Percentiles rank a stretch among this genome's conserved stretches.
These are phyloP conservation scores for Citrus unshiu DNA, from an alignment of 345 rosid species.

Conservation along the genomic window DNA sequence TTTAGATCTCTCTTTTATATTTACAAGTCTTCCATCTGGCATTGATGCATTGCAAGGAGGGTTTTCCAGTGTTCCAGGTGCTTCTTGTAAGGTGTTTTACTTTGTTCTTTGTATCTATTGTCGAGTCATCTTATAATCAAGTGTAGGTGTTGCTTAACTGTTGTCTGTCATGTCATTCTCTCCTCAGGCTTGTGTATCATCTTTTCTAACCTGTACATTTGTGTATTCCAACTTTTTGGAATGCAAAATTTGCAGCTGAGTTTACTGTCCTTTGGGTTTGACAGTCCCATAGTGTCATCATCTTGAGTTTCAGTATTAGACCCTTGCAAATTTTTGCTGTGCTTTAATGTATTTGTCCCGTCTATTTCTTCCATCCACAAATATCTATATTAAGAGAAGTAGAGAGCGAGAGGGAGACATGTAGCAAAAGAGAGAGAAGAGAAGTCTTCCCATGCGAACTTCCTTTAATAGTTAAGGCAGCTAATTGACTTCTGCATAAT, in stretches of 20 bases:
- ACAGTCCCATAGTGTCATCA: neutral
- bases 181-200: neutral
- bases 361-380: neutral
- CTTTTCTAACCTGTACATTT: neutral
- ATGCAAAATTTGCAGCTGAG: neutral
- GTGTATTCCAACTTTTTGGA: neutral
- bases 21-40: neutral
- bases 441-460: neutral
- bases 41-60: neutral
- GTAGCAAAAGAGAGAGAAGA: neutral
- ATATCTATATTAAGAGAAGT: neutral
- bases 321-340: neutral
- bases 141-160: neutral
- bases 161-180: neutral
- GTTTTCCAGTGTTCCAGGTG: neutral
- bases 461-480: neutral
- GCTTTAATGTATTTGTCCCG: neutral
- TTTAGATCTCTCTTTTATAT: neutral
- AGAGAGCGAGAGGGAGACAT: neutral
- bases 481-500: neutral
- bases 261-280: neutral
- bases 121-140: neutral
- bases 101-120: neutral
- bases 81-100: neutral
- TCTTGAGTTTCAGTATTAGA: neutral